These are phyloP conservation scores for Sugiyamaella lignohabitans DNA, from an alignment of 805 yeast genomes.

Conservation along the genomic window DNA sequence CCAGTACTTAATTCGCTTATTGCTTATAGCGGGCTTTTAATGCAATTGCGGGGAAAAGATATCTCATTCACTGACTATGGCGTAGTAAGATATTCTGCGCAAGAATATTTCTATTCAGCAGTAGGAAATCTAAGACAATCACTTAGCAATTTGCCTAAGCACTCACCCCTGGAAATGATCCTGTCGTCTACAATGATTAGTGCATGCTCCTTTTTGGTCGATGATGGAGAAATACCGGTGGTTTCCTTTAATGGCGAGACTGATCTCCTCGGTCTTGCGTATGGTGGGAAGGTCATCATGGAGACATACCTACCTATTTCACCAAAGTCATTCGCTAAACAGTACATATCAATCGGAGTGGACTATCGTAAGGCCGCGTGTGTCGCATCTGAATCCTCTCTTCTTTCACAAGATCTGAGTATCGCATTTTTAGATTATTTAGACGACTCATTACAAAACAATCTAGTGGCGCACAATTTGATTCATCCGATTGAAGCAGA, in stretches of 20 bases:
- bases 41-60: background rate
- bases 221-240: constrained; percentile 1
- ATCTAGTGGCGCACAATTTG: too few species aligned
- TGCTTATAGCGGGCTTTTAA: background rate
- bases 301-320: background rate
- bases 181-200: constrained; percentile 5
- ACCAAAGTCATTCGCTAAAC: background rate
- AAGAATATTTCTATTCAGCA: background rate
- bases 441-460: background rate
- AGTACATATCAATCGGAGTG: background rate
- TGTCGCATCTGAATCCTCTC: background rate
- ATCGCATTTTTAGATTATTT: background rate
- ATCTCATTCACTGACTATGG: background rate
- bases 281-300: constrained; percentile 1
- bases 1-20: constrained; percentile 3
- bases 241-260: constrained; percentile 2
- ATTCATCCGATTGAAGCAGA: background rate
- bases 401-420: background rate
- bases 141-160: background rate
- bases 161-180: constrained; percentile 1
- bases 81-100: background rate
- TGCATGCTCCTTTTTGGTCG: constrained; percentile 1
- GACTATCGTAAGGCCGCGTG: background rate
- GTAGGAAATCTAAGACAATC: background rate
- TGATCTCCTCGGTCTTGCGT: constrained; percentile 2